A percentile compares a stretch with the other conserved stretches of the same genome.
These are phyloP conservation scores for Arthrobotrys sinensis DNA, from an alignment of 2,329 filamentous ascomycete genomes.

Conservation along the genomic window DNA sequence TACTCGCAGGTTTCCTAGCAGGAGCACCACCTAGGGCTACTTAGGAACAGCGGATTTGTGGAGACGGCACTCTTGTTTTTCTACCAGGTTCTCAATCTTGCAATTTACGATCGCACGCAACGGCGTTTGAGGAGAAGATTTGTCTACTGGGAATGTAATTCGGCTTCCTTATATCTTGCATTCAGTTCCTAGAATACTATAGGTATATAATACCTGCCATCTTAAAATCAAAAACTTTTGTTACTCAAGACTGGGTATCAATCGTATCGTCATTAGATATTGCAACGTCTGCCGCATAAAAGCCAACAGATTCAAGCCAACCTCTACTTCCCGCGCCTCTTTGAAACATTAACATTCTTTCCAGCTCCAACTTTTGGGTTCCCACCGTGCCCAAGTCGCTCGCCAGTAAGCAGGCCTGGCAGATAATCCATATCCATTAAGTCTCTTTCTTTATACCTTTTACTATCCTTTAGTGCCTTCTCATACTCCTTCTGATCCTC, in stretches of 20 bases:
- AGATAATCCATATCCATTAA: constrained; percentile 96
- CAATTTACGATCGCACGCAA: constrained; percentile 26
- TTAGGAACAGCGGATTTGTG: background rate
- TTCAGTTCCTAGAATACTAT: background rate
- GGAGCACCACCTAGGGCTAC: constrained; percentile 1
- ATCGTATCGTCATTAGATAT: constrained; percentile 27
- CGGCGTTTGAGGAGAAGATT: constrained; percentile 32
- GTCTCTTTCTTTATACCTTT: constrained; percentile 78
- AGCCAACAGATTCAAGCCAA: constrained; percentile 17
- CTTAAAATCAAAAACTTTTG: constrained; percentile 10
- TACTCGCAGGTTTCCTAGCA: background rate
- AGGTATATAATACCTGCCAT: constrained; percentile 1
- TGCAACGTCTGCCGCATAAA: constrained; percentile 5
- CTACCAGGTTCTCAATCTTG: background rate
- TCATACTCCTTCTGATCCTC: constrained; percentile 97
- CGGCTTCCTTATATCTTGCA: background rate
- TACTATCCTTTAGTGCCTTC: constrained; percentile 76
- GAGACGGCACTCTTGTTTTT: constrained; percentile 1
- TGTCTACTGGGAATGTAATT: background rate
- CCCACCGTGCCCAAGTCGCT: constrained; percentile 74
- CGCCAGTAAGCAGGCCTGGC: constrained; percentile 85
- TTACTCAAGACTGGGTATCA: constrained; percentile 26
- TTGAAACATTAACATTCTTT: constrained; percentile 85
- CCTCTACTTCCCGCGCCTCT: constrained; percentile 70
- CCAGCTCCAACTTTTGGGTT: constrained; percentile 83